These are phyloP conservation scores for Physcomitrium patens DNA, from an alignment of 225 moss, liverwort and hornwort genomes.

Conservation along the genomic window DNA sequence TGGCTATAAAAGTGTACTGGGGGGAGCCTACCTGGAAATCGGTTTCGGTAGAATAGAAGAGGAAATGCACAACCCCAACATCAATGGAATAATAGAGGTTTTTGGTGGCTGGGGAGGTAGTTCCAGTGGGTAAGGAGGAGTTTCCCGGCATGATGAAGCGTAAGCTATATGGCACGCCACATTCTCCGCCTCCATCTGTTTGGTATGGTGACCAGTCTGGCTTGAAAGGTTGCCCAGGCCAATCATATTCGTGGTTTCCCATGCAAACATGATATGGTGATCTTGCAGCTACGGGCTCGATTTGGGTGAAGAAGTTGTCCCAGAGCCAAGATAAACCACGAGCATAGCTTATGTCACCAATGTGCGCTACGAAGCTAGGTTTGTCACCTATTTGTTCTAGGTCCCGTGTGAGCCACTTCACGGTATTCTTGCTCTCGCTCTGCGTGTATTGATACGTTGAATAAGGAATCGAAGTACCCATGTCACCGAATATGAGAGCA, in stretches of 20 bases:
- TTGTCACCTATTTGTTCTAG: slow-evolving; percentile 39
- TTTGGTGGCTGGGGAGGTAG: slow-evolving; percentile 17
- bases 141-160: slow-evolving; percentile 68
- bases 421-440: slow-evolving; percentile 46
- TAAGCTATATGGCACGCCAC: slow-evolving; percentile 68
- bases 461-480: slow-evolving; percentile 62
- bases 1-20: slow-evolving; percentile 51
- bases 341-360: slow-evolving; percentile 70
- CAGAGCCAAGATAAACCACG: slow-evolving; percentile 60
- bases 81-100: slow-evolving; percentile 59
- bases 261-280: slow-evolving; percentile 65
- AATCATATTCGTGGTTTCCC: slow-evolving; percentile 72
- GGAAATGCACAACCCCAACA: slow-evolving; percentile 59
- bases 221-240: slow-evolving; percentile 59
- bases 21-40: slow-evolving; percentile 46
- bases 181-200: slow-evolving; percentile 64
- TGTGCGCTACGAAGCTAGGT: slow-evolving; percentile 56
- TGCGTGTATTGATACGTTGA: slow-evolving; percentile 39
- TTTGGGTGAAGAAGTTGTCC: slow-evolving; percentile 63
- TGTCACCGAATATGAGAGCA: slow-evolving; percentile 59
- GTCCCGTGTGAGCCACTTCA: slow-evolving; percentile 48
- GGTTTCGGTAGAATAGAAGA: slow-evolving; percentile 62
- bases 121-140: slow-evolving; percentile 33
- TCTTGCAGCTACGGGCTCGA: slow-evolving; percentile 53
- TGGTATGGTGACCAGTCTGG: slow-evolving; percentile 44